Evolutionary conservation across 768 basidiomycete species (phyloP).

Genomic region (Lentinula sp.): DNA sequence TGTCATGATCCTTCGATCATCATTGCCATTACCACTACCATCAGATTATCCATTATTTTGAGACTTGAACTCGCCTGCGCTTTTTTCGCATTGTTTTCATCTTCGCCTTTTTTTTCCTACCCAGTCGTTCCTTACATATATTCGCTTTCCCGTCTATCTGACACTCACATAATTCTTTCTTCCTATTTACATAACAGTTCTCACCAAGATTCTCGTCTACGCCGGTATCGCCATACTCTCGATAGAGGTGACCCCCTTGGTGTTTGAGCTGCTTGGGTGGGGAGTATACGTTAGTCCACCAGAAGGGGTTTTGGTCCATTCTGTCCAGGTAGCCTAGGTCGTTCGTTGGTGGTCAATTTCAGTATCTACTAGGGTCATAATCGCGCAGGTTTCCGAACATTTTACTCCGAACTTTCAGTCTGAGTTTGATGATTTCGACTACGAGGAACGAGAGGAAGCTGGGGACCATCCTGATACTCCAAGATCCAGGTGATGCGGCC

Average conservation of each 20-base stretch:
- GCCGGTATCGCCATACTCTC: slow-evolving; percentile 76
- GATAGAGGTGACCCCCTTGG: slow-evolving; percentile 52
- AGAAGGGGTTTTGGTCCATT: not conserved
- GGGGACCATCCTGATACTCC: too few relatives aligned
- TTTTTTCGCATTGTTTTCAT: not conserved
- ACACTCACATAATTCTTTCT: not conserved
- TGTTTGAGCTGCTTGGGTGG: slow-evolving; percentile 67
- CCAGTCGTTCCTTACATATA: not conserved
- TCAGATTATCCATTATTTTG: too few relatives aligned
- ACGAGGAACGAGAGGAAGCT: too few relatives aligned
- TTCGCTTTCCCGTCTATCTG: slow-evolving; percentile 7
- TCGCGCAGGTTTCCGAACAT: too few relatives aligned
- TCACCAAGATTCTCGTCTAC: slow-evolving; percentile 90
- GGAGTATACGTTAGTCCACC: slow-evolving; percentile 40
- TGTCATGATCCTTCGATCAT: too few relatives aligned
- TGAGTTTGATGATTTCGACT: too few relatives aligned
- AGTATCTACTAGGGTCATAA: too few relatives aligned
- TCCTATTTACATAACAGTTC: slow-evolving; percentile 36
- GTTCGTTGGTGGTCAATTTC: too few relatives aligned
- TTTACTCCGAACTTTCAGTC: too few relatives aligned
- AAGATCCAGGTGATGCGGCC: too few relatives aligned
- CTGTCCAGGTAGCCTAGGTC: not conserved
- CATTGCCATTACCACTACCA: too few relatives aligned
- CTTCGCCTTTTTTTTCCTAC: not conserved
- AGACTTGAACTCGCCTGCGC: too few relatives aligned